These are phyloP conservation scores for Leishmania turanica DNA, from an alignment of 208 protist species.

Conservation along the genomic window DNA sequence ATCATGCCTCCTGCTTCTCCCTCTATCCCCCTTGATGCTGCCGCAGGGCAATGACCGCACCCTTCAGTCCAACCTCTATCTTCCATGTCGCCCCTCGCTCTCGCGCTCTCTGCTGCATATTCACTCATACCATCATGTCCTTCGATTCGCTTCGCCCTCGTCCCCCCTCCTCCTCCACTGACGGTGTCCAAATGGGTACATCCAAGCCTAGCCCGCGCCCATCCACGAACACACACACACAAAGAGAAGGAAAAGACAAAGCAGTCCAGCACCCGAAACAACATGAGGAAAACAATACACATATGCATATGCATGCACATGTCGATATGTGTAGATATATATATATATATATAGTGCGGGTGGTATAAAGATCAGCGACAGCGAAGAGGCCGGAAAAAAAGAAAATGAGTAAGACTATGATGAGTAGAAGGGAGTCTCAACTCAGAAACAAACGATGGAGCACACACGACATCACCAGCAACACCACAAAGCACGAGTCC, in stretches of 20 bases:
- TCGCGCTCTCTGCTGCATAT: neutral
- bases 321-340: neutral
- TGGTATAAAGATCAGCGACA: neutral
- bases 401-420: neutral
- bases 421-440: neutral
- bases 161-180: neutral
- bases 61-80: neutral
- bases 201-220: neutral
- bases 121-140: neutral
- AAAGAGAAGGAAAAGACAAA: neutral
- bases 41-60: neutral
- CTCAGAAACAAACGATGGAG: neutral
- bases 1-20: neutral
- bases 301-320: neutral
- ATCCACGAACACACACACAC: neutral
- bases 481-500: neutral
- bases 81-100: neutral
- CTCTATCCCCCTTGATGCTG: neutral
- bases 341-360: neutral
- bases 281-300: neutral
- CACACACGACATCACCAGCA: neutral
- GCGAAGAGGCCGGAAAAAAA: neutral
- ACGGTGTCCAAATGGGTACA: neutral
- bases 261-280: neutral
- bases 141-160: neutral